These are phyloP conservation scores for Amylostereum areolatum DNA, from an alignment of 1,284 basidiomycete species.

Conservation along the genomic window DNA sequence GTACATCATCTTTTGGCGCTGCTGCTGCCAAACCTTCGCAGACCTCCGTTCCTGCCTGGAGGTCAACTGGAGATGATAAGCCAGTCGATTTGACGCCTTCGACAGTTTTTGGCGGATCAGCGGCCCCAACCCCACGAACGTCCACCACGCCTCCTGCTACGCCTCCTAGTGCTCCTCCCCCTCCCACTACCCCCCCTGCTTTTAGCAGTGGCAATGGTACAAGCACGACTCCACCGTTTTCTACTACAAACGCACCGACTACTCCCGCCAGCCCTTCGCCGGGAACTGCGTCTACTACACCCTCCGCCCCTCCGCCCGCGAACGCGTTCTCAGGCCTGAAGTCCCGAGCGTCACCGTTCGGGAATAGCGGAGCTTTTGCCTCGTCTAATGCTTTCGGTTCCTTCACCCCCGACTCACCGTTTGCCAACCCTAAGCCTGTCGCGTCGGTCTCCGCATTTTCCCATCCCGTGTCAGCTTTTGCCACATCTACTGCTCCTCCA, in stretches of 20 bases:
- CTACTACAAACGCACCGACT: not conserved
- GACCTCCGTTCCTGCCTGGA: not conserved
- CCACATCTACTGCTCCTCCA: not conserved
- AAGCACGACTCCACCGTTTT: not conserved
- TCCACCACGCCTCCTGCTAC: not conserved
- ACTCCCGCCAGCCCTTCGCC: not conserved
- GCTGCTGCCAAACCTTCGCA: not conserved
- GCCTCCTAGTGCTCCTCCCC: not conserved
- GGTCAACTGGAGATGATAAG: not conserved
- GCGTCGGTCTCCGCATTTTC: not conserved
- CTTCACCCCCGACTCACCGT: not conserved
- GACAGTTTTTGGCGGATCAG: slow-evolving; percentile 1
- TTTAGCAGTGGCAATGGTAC: not conserved
- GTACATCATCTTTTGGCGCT: slow-evolving; percentile 21
- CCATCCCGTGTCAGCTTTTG: not conserved
- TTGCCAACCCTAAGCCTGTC: not conserved
- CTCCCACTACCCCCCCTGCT: not conserved
- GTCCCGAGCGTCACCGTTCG: not conserved
- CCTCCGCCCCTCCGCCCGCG: not conserved
- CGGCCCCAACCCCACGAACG: not conserved
- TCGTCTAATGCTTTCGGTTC: not conserved
- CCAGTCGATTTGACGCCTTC: not conserved
- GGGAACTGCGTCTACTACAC: not conserved
- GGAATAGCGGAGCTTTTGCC: not conserved
- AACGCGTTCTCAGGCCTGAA: not conserved